phyloP scores from a whole-genome alignment of 164 flowering plant genomes.

The Pachysandra terminalis region DNA sequence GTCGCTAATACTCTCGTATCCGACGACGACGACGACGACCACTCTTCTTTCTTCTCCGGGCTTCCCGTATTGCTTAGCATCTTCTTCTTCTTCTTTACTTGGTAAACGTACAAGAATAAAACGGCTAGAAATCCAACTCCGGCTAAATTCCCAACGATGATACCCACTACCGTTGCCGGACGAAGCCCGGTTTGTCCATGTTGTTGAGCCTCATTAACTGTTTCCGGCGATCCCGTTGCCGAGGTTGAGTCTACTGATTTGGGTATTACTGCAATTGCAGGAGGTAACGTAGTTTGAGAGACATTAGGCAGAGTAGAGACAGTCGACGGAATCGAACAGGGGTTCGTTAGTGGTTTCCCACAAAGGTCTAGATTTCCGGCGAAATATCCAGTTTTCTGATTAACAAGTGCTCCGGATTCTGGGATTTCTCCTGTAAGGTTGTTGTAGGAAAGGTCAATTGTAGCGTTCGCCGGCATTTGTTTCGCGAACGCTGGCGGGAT shows the following conservation, averaged over 20 bases:
- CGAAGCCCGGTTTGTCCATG: slow-evolving; percentile 30
- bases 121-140: slow-evolving; percentile 47
- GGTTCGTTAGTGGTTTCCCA: slow-evolving; percentile 66
- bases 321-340: slow-evolving; percentile 56
- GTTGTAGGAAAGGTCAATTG: slow-evolving; percentile 70
- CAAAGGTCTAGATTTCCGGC: slow-evolving; percentile 66
- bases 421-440: slow-evolving; percentile 72
- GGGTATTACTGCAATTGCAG: slow-evolving; percentile 73
- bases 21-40: slow-evolving; percentile 6
- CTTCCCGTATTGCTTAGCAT: slow-evolving; percentile 16
- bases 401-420: slow-evolving; percentile 26
- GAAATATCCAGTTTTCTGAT: slow-evolving; percentile 52
- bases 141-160: slow-evolving; percentile 56
- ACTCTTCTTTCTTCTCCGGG: slow-evolving; percentile 12
- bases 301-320: slow-evolving; percentile 47
- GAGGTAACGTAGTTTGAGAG: slow-evolving; percentile 36
- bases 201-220: neutral
- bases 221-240: slow-evolving; percentile 10
- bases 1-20: slow-evolving; percentile 6
- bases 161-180: slow-evolving; percentile 50
- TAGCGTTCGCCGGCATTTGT: slow-evolving; percentile 41
- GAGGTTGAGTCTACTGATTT: slow-evolving; percentile 30
- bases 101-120: slow-evolving; percentile 49
- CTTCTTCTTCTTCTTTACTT: slow-evolving; percentile 27
- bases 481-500: slow-evolving; percentile 42